Evolutionary conservation across 2,329 filamentous ascomycete species (phyloP), one percentile per base, ranked within the genome.

Genomic region (Calcarisporium arbuscula): DNA sequence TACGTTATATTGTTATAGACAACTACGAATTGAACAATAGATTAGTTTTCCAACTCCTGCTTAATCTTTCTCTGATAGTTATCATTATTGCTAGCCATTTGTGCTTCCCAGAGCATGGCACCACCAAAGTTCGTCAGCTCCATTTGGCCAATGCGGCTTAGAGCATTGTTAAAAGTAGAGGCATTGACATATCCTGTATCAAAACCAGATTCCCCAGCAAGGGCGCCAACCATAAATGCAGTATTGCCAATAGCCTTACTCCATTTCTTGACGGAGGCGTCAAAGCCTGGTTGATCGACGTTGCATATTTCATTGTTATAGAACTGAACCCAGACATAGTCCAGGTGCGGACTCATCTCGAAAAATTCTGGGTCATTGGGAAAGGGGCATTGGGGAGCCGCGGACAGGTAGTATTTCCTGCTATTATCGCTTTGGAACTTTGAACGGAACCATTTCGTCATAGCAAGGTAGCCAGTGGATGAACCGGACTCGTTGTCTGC

Each of bases 101-200:
- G n/a, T n/a, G n/a, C n/a, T n/a, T 84, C 80, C 80, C 78, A 83
- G 60, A 82, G 65, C 79, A 83, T 82, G 19, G 79, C 67, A 19
- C 80, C 80, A 6, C 77, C 79, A 47, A 83, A 82, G 54, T 68
- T 80, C 3, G 61, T 54, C 48, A 70, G 82, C 20, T 56, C 51
- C 56, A 70, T 69, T 74, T 78, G 19, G 61, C 37, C 41, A 83
- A 67, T 19, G 79, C 63, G 10, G 4, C 60, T 54, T 41, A 83
- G 67, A 20, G 79, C 63, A 5, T 59, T 49, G 15, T 51, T 56
- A 23, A 83, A 61, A 15, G 62, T 53, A n/a, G 47, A 45, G 4
- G 66, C 65, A 7, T 57, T 47, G 7, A 67, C 49, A 50, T 82
- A 84, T 3, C 79, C 78, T 4, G 60, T 61, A 5, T 74, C 73